These are phyloP conservation scores for Torulaspora microellipsoides DNA, from an alignment of 805 yeast genomes.

Conservation along the genomic window DNA sequence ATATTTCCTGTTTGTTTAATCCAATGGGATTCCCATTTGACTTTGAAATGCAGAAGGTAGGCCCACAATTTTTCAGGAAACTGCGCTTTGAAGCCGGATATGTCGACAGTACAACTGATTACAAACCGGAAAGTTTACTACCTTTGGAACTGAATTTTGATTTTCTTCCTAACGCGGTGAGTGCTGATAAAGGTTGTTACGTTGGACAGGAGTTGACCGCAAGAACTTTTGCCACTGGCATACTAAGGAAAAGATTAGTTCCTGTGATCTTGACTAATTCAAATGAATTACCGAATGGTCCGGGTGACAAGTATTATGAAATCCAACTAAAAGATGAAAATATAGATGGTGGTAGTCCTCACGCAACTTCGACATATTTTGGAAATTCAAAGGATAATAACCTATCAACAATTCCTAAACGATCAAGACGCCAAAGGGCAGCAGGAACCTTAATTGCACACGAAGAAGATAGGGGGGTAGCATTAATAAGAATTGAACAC, in stretches of 20 bases:
- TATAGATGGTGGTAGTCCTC: neutral
- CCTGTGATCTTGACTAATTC: conserved; percentile 47
- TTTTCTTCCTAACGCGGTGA: conserved; percentile 62
- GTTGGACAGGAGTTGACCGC: conserved; percentile 95
- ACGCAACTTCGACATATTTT: conserved; percentile 40
- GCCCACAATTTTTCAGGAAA: conserved; percentile 36
- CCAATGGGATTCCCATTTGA: conserved; percentile 25
- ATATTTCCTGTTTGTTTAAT: conserved; percentile 29
- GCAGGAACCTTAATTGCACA: conserved; percentile 59
- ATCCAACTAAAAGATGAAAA: conserved; percentile 7
- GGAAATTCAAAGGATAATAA: conserved; percentile 4
- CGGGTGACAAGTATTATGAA: conserved; percentile 10
- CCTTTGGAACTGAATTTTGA: conserved; percentile 88
- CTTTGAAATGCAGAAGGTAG: conserved; percentile 14
- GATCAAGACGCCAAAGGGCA: conserved; percentile 39
- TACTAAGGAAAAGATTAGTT: conserved; percentile 73
- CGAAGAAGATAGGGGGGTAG: conserved; percentile 61
- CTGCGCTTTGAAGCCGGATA: conserved; percentile 46
- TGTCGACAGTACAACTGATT: conserved; percentile 50
- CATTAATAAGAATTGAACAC: conserved; percentile 50
- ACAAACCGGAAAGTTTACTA: conserved; percentile 47
- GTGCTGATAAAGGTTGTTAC: conserved; percentile 90
- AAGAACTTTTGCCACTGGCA: conserved; percentile 77
- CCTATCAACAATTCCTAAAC: conserved; percentile 5
- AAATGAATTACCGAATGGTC: neutral